Conservation (phyloP, 371 early-diverging fungal genomes). For the Smittium mucronatum region DNA sequence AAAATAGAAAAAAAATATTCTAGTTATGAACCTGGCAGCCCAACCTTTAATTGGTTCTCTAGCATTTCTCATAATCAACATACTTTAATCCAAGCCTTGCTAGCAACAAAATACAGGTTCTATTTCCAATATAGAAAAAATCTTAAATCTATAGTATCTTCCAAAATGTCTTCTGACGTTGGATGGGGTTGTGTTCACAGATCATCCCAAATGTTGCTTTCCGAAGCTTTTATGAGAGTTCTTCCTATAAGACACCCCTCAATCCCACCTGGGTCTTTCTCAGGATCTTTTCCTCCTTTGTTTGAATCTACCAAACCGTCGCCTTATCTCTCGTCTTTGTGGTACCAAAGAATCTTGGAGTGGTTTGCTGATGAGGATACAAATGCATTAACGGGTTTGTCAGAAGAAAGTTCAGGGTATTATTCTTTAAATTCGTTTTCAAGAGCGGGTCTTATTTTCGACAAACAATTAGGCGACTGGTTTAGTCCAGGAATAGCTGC, state of each 20-base stretch:
- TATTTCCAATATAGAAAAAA: slow-evolving; percentile 33
- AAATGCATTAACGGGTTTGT: not conserved
- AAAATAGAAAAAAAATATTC: slow-evolving; percentile 20
- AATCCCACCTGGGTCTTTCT: not conserved
- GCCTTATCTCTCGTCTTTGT: slow-evolving; percentile 15
- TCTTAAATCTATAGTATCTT: slow-evolving; percentile 30
- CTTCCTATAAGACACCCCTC: slow-evolving; percentile 18
- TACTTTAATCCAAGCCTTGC: slow-evolving; percentile 30
- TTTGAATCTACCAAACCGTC: not conserved
- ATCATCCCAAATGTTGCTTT: slow-evolving; percentile 35
- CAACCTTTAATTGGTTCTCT: slow-evolving; percentile 11
- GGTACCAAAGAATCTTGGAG: slow-evolving; percentile 26
- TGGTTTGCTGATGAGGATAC: slow-evolving; percentile 31
- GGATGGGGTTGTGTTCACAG: slow-evolving; percentile 38
- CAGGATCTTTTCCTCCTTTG: not conserved
- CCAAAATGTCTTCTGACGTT: slow-evolving; percentile 34
- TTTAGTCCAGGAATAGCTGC: slow-evolving; percentile 33
- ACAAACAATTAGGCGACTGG: slow-evolving; percentile 35
- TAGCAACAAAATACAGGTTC: slow-evolving; percentile 31
- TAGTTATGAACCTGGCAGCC: slow-evolving; percentile 21
- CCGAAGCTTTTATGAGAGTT: slow-evolving; percentile 31
- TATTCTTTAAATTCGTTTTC: slow-evolving; percentile 34
- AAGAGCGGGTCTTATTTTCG: slow-evolving; percentile 28
- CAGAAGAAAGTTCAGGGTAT: slow-evolving; percentile 12
- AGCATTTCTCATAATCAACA: slow-evolving; percentile 30